phyloP scores from a whole-genome alignment of 345 rosid species.

The Lumnitzera littorea region DNA sequence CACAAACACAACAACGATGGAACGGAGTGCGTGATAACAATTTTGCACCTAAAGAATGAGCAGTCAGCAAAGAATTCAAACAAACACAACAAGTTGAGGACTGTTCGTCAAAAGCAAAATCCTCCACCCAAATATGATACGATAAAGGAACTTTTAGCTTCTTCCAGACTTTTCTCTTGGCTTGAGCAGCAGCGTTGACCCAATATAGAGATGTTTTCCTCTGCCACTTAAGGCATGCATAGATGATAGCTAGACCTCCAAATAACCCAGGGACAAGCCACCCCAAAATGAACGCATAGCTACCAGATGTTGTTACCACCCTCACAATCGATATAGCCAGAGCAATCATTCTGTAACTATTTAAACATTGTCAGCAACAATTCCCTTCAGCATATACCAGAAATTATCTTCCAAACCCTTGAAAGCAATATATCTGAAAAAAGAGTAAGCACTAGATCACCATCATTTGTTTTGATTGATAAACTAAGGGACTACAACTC shows the following conservation, averaged over 20 bases:
- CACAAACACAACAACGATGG: slow-evolving; percentile 51
- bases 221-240: slow-evolving; percentile 54
- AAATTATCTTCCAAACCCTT: not conserved
- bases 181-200: slow-evolving; percentile 59
- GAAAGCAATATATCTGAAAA: not conserved
- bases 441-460: too few relatives aligned
- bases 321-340: slow-evolving; percentile 30
- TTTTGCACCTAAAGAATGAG: slow-evolving; percentile 29
- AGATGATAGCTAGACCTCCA: slow-evolving; percentile 33
- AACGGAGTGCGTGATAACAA: slow-evolving; percentile 30
- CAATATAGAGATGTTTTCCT: slow-evolving; percentile 41
- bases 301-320: slow-evolving; percentile 25
- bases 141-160: slow-evolving; percentile 50
- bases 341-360: slow-evolving; percentile 36
- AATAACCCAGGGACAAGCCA: slow-evolving; percentile 39
- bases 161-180: slow-evolving; percentile 49
- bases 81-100: slow-evolving; percentile 63
- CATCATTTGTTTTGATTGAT: too few relatives aligned
- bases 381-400: not conserved
- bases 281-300: slow-evolving; percentile 32
- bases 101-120: slow-evolving; percentile 31
- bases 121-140: slow-evolving; percentile 52
- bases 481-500: too few relatives aligned
- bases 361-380: slow-evolving; percentile 1
- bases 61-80: slow-evolving; percentile 34